Conservation (phyloP, 139 green algal genomes). For the Edaphochlamys debaryana region DNA sequence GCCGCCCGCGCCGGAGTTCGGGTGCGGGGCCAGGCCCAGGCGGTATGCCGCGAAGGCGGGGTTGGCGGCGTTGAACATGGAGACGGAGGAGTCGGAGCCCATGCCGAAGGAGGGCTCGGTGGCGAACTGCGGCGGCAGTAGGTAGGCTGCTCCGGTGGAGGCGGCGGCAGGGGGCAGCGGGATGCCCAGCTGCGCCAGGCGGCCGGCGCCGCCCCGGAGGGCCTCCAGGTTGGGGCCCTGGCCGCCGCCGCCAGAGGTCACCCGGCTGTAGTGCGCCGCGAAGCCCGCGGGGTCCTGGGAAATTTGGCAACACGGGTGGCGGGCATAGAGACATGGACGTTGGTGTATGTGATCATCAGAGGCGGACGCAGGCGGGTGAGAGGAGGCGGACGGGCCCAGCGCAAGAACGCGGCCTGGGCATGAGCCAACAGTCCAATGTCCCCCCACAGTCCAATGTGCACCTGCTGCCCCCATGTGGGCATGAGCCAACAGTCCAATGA, state of each 20-base stretch:
- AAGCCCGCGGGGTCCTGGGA: conserved; percentile 35
- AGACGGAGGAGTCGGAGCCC: not conserved
- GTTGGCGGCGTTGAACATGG: not conserved
- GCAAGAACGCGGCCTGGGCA: conserved; percentile 32
- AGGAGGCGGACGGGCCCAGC: too few species aligned
- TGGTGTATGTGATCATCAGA: too few species aligned
- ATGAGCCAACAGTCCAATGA: too few species aligned
- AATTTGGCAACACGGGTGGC: too few species aligned
- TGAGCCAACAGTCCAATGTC: too few species aligned
- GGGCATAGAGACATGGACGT: too few species aligned
- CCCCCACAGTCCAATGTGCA: too few species aligned
- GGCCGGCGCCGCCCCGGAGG: too few species aligned
- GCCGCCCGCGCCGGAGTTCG: not conserved
- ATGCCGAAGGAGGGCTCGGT: not conserved
- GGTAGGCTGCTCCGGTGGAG: not conserved
- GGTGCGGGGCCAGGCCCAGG: not conserved
- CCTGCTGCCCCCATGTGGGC: too few species aligned
- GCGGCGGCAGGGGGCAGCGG: not conserved
- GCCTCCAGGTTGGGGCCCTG: too few species aligned
- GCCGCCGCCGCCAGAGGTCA: conserved; percentile 10
- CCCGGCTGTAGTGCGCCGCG: conserved; percentile 15
- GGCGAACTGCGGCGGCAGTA: not conserved
- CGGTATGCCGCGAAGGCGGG: not conserved
- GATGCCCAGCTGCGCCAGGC: too few species aligned
- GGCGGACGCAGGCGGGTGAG: too few species aligned